These are phyloP conservation scores for Zelopaecilomyces penicillatus DNA, from an alignment of 2,329 filamentous ascomycete genomes.

Conservation along the genomic window DNA sequence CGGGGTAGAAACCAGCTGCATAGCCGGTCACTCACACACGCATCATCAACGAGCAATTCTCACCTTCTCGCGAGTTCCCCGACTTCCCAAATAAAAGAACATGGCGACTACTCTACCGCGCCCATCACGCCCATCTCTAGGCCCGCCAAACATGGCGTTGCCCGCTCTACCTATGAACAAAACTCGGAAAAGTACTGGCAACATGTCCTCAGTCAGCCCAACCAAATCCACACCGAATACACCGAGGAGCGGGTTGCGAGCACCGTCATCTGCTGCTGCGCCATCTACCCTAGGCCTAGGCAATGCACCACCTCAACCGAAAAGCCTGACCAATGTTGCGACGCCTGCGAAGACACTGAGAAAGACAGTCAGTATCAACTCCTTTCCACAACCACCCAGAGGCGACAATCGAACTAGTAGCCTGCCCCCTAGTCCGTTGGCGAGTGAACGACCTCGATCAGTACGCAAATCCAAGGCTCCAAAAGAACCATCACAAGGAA, in stretches of 20 bases:
- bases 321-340: conserved; percentile 47
- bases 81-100: background rate
- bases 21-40: conserved; percentile 13
- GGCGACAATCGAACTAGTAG: conserved; percentile 51
- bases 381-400: conserved; percentile 83
- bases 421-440: conserved; percentile 54
- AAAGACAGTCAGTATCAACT: conserved; percentile 87
- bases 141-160: conserved; percentile 62
- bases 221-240: conserved; percentile 37
- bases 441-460: conserved; percentile 39
- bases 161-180: conserved; percentile 68
- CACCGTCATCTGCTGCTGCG: conserved; percentile 46
- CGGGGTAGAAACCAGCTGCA: conserved; percentile 14
- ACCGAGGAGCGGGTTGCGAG: conserved; percentile 50
- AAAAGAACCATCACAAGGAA: conserved; percentile 43
- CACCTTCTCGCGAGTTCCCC: conserved; percentile 7
- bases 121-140: conserved; percentile 57
- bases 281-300: conserved; percentile 46
- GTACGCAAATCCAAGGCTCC: conserved; percentile 48
- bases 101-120: conserved; percentile 54
- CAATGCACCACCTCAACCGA: conserved; percentile 47
- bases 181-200: conserved; percentile 57
- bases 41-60: conserved; percentile 10
- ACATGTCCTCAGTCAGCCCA: conserved; percentile 20
- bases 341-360: conserved; percentile 61